Percentiles rank a stretch among this genome's conserved stretches.
Evolutionary conservation across 805 yeast genomes (phyloP).

Genomic region (Candida ficus): DNA sequence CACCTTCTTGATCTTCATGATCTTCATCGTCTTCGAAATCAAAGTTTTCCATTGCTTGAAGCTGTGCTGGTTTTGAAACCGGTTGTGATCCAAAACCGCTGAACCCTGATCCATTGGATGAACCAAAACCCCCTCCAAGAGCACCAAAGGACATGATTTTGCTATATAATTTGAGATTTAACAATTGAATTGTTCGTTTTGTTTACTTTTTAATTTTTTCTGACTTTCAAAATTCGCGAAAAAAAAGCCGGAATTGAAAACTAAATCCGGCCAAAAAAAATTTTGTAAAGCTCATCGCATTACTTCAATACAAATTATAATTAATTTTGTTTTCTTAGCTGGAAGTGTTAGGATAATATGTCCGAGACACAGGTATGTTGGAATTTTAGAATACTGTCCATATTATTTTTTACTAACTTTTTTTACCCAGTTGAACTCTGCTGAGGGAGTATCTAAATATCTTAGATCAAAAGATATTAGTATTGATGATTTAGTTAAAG

Average conservation of each 20-base stretch:
- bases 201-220: conserved; percentile 6
- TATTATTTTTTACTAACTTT: conserved; percentile 1
- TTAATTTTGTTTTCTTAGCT: not conserved
- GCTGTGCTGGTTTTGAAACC: not conserved
- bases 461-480: conserved; percentile 49
- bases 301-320: no score
- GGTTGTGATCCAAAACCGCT: not conserved
- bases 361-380: not conserved
- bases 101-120: not conserved
- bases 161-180: no score
- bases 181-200: not conserved
- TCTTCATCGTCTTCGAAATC: conserved; percentile 9
- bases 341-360: not conserved
- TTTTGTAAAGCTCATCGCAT: conserved; percentile 17
- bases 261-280: conserved; percentile 5
- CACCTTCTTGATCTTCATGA: conserved; percentile 11
- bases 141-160: conserved; percentile 1
- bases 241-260: not conserved
- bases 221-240: not conserved
- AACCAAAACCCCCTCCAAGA: not conserved
- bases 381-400: not conserved
- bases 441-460: conserved; percentile 48
- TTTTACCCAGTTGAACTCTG: conserved; percentile 22
- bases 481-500: conserved; percentile 36
- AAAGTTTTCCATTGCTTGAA: conserved; percentile 5